Percentiles rank a stretch among this genome's conserved stretches.
These are phyloP conservation scores for Phaffomyces opuntiae DNA, from an alignment of 805 yeast species.

Conservation along the genomic window DNA sequence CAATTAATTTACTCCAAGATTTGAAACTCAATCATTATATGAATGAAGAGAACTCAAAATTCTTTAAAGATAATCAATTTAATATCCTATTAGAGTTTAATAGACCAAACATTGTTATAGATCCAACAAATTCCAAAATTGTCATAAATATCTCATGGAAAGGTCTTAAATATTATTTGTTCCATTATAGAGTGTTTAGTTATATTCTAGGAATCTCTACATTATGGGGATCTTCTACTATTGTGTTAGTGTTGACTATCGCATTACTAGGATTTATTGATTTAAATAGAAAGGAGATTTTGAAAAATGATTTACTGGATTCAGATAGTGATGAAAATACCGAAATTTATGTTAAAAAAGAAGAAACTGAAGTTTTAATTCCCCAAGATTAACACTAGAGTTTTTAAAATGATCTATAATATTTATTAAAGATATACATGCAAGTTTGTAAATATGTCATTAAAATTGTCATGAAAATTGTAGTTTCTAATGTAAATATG, in stretches of 20 bases:
- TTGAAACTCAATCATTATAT: constrained; percentile 10
- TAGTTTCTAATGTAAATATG: no score
- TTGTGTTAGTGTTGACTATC: constrained; percentile 12
- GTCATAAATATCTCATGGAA: constrained; percentile 17
- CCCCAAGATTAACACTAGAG: background rate
- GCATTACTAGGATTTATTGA: constrained; percentile 9
- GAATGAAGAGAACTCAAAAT: background rate
- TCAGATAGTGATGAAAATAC: background rate
- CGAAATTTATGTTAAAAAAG: background rate
- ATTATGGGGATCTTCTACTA: constrained; percentile 16
- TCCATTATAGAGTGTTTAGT: constrained; percentile 18
- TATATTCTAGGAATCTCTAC: constrained; percentile 14
- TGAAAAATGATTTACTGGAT: background rate
- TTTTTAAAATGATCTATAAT: no score
- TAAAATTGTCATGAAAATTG: background rate
- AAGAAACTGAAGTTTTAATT: background rate
- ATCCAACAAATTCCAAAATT: constrained; percentile 14
- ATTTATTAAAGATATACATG: no score
- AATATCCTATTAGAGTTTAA: constrained; percentile 20
- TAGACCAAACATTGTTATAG: constrained; percentile 11
- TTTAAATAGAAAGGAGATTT: constrained; percentile 1
- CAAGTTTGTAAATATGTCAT: background rate
- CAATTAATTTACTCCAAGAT: constrained; percentile 11
- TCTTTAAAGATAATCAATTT: constrained; percentile 7
- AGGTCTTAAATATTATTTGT: constrained; percentile 20